Evolutionary conservation across 2,329 filamentous ascomycete genomes (phyloP).

Genomic region (Arthrobotrys megalospora): DNA sequence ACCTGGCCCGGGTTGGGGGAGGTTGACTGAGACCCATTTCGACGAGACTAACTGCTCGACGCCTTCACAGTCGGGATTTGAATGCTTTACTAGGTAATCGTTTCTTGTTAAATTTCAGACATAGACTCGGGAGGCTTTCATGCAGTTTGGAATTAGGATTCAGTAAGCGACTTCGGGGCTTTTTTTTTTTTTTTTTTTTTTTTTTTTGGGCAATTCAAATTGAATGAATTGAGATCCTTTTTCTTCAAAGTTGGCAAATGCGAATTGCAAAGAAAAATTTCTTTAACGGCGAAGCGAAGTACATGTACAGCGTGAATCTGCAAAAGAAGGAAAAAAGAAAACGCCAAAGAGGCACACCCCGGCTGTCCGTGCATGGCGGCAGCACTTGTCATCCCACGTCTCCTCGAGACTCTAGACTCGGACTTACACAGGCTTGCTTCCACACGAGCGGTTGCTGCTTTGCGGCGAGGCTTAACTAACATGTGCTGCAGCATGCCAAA

Average conservation of each 20-base stretch:
- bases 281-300: constrained; percentile 40
- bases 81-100: background rate
- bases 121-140: background rate
- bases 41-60: background rate
- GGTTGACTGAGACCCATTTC: constrained; percentile 19
- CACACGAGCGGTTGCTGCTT: constrained; percentile 29
- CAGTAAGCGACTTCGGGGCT: constrained; percentile 36
- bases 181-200: background rate
- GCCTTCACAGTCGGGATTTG: background rate
- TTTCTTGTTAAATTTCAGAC: background rate
- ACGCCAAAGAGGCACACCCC: background rate
- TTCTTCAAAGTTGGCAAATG: constrained; percentile 11
- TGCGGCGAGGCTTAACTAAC: constrained; percentile 17
- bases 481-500: constrained; percentile 3
- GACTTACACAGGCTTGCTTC: background rate
- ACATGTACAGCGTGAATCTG: background rate
- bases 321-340: constrained; percentile 12
- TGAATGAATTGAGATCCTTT: background rate
- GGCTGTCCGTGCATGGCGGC: constrained; percentile 12
- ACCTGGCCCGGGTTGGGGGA: constrained; percentile 7
- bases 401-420: background rate
- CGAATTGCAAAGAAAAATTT: constrained; percentile 41
- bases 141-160: constrained; percentile 16
- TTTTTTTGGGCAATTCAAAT: background rate
- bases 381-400: constrained; percentile 34